Evolutionary conservation across 106 monocot genomes (phyloP).

Genomic region (Dendrobium chrysotoxum): DNA sequence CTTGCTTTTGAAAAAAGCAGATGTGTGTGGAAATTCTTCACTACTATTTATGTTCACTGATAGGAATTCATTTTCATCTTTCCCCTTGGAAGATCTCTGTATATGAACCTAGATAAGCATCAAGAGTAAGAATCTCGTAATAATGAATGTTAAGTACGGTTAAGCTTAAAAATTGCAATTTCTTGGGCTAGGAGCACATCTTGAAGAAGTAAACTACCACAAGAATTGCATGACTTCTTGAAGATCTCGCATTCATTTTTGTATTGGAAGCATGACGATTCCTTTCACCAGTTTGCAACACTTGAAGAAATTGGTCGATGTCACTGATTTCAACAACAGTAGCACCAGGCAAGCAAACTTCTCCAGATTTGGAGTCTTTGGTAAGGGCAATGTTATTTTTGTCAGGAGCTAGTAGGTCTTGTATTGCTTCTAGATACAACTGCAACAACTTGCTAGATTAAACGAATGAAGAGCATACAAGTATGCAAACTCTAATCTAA

Average conservation of each 20-base stretch:
- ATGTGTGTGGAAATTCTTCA: slow-evolving; percentile 14
- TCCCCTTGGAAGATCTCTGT: slow-evolving; percentile 30
- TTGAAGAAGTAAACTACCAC: neutral
- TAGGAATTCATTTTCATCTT: slow-evolving; percentile 27
- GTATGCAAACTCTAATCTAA: neutral
- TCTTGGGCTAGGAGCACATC: neutral
- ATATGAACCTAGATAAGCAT: slow-evolving; percentile 37
- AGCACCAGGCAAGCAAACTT: slow-evolving; percentile 6
- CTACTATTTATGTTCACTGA: slow-evolving; percentile 2
- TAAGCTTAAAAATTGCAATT: neutral
- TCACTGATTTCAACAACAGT: slow-evolving; percentile 7
- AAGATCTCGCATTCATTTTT: slow-evolving; percentile 9
- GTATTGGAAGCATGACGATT: slow-evolving; percentile 11
- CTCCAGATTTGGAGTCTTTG: slow-evolving; percentile 8
- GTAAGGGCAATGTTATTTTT: slow-evolving; percentile 4
- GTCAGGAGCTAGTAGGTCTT: slow-evolving; percentile 8
- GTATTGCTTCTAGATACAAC: slow-evolving; percentile 12
- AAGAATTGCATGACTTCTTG: slow-evolving; percentile 13
- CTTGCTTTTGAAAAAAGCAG: slow-evolving; percentile 43
- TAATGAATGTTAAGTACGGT: neutral
- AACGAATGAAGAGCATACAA: neutral
- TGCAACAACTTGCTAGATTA: neutral
- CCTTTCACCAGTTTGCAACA: slow-evolving; percentile 4
- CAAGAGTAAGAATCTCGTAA: neutral
- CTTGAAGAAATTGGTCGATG: slow-evolving; percentile 4